A percentile compares a stretch with the other conserved stretches of the same genome.
These are phyloP conservation scores for Scheffersomyces parashehatae DNA, from an alignment of 1,139 yeast species.

Conservation along the genomic window DNA sequence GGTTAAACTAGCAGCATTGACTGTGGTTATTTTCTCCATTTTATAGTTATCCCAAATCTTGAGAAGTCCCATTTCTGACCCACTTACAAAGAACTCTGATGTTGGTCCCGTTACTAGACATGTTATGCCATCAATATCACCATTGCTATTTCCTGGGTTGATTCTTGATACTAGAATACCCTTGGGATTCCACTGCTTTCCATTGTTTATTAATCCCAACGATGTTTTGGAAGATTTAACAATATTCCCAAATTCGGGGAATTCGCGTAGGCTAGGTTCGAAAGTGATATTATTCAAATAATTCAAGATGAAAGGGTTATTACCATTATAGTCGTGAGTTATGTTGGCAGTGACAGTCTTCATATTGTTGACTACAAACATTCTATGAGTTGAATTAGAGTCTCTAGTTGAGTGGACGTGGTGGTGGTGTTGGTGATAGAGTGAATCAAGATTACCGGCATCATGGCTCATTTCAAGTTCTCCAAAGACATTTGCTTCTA, in stretches of 20 bases:
- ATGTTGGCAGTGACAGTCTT: constrained; percentile 40
- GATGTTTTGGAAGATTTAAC: constrained; percentile 12
- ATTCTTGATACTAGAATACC: constrained; percentile 62
- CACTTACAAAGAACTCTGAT: constrained; percentile 70
- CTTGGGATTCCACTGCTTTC: constrained; percentile 27
- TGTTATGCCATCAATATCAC: constrained; percentile 43
- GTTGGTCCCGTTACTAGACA: constrained; percentile 62
- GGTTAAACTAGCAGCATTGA: constrained; percentile 52
- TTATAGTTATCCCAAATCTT: constrained; percentile 77
- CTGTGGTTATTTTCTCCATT: constrained; percentile 64
- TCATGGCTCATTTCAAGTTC: constrained; percentile 46
- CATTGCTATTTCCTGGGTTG: constrained; percentile 22
- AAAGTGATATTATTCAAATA: constrained; percentile 55
- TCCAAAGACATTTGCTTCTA: constrained; percentile 63
- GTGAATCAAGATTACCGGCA: constrained; percentile 1
- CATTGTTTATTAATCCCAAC: constrained; percentile 1
- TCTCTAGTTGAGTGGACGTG: constrained; percentile 15
- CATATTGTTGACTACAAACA: constrained; percentile 35
- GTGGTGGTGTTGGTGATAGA: constrained; percentile 13
- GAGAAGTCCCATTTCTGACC: constrained; percentile 70
- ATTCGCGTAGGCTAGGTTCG: constrained; percentile 59
- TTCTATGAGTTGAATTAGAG: constrained; percentile 24
- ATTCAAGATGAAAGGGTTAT: constrained; percentile 60
- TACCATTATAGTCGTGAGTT: constrained; percentile 64
- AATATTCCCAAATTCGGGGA: constrained; percentile 64